Evolutionary conservation across 2,329 filamentous ascomycete species (phyloP).

Genomic region (Tympanopsis confertula): DNA sequence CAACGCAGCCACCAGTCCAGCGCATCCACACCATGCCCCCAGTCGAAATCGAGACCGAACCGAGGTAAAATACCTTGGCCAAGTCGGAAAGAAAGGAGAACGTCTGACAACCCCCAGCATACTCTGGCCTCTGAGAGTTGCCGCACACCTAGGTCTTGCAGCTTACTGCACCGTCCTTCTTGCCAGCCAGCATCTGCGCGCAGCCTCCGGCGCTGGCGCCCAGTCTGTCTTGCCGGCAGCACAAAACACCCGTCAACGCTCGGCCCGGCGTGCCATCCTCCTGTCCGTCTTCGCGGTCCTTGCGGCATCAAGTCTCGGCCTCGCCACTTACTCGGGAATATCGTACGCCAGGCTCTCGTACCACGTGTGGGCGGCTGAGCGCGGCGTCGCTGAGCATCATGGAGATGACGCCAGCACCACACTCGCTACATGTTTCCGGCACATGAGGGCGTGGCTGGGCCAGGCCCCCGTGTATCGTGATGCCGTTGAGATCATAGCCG

Average conservation of each 20-base stretch:
- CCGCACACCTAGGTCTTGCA: neutral
- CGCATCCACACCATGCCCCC: neutral
- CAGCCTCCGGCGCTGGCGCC: neutral
- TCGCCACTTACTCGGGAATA: constrained; percentile 29
- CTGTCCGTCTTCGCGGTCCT: constrained; percentile 27
- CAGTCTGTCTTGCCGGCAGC: constrained; percentile 22
- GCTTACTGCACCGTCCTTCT: neutral
- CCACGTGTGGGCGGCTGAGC: constrained; percentile 31
- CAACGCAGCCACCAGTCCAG: no score
- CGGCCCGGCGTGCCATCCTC: constrained; percentile 12
- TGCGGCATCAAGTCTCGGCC: constrained; percentile 29
- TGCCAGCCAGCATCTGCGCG: neutral
- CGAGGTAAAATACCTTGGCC: neutral
- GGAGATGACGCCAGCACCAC: constrained; percentile 14
- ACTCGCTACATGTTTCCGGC: neutral
- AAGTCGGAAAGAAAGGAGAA: no score
- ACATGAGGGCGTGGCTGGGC: constrained; percentile 29
- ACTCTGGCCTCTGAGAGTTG: neutral
- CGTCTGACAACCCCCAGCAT: no score
- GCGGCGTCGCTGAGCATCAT: constrained; percentile 22
- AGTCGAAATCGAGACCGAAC: neutral
- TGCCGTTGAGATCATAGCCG: constrained; percentile 39
- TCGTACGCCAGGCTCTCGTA: constrained; percentile 33
- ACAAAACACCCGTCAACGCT: constrained; percentile 20
- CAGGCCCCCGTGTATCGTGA: constrained; percentile 39